Base-by-base conservation (phyloP, 2,329 filamentous ascomycete genomes). In the Fusarium oligoseptatum region DNA sequence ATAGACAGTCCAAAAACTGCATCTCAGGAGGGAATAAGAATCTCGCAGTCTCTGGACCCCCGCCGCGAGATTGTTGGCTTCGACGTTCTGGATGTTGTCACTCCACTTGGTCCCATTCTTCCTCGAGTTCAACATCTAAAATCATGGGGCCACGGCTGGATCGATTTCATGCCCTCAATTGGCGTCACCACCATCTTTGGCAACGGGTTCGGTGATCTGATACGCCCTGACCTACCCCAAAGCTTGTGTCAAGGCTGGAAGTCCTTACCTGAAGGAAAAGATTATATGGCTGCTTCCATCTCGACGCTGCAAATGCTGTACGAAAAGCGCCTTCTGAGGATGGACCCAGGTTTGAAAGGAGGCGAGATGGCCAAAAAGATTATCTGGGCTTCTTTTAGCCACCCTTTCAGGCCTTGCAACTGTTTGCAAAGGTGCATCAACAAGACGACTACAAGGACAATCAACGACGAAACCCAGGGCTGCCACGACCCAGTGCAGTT, bases 231-330 rank as follows among this genome's bases (percentile, higher is more conserved):
- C 2, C 10, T 45, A 0, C 17, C 55, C 1, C 17, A 55, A 4
- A 4, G 0, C 0, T 15, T 71, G 1, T 72, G 70, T 0, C 29
- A 58, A 11, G 50, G 2, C 0, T 72, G 68, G 70, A 65, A 36
- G 32, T 58, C 22, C 0, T 20, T 72, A 2, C 68, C 70, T 0
- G 3, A 0, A 7, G 68, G 55, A 4, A 56, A 36, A 1, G 64
- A 72, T 6, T 72, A 71, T 1, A 9, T 72, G 3, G 55, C 52
- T 5, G 10, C 64, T 1, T 72, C 70, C 0, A 9, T 72, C 0
- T 72, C 68, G 1, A 68, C 70, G 2, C 27, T 72, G 36, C 48
- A 62, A 9, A 72, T 68, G 60, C 27, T 72, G 4, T 63, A 62
- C 7, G 55, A 68, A 20, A 67, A 55, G 10, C 41, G 63, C 0